These are phyloP conservation scores for Fusarium buharicum DNA, from an alignment of 2,329 filamentous ascomycete species.

Conservation along the genomic window DNA sequence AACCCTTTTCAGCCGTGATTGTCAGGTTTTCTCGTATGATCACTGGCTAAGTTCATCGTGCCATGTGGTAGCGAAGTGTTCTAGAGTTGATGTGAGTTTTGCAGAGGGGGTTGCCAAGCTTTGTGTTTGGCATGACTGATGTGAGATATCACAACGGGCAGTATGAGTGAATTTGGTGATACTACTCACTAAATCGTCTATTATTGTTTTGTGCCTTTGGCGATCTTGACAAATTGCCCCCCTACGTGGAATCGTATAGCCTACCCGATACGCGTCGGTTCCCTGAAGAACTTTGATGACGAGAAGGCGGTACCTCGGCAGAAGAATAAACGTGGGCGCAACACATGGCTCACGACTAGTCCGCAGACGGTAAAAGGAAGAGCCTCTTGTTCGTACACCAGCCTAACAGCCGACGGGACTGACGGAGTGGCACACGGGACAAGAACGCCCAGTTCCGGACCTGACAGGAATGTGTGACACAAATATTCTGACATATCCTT, in stretches of 20 bases:
- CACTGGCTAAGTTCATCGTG: background rate
- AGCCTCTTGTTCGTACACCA: background rate
- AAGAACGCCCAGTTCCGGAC: background rate
- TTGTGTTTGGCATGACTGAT: background rate
- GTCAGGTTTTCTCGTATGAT: slow-evolving; percentile 10
- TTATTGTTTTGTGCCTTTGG: no score
- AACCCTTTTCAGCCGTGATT: background rate
- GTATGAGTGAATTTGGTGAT: no score
- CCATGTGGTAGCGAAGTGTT: slow-evolving; percentile 8
- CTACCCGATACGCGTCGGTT: background rate
- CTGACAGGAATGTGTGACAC: slow-evolving; percentile 7
- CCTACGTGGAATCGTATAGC: background rate
- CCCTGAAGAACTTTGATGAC: no score
- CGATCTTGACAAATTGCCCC: no score
- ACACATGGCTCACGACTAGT: background rate
- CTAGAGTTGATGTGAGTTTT: background rate
- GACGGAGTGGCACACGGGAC: background rate
- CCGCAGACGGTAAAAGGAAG: background rate
- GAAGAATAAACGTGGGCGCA: no score
- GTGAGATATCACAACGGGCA: background rate
- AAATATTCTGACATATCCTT: background rate
- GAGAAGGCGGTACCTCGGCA: no score
- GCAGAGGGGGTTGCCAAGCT: background rate
- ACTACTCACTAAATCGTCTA: no score
- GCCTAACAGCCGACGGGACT: background rate